A percentile compares a stretch with the other conserved stretches of the same genome.
Evolutionary conservation across 139 green algal species (phyloP).

Genomic region (Asterochloris sp.): DNA sequence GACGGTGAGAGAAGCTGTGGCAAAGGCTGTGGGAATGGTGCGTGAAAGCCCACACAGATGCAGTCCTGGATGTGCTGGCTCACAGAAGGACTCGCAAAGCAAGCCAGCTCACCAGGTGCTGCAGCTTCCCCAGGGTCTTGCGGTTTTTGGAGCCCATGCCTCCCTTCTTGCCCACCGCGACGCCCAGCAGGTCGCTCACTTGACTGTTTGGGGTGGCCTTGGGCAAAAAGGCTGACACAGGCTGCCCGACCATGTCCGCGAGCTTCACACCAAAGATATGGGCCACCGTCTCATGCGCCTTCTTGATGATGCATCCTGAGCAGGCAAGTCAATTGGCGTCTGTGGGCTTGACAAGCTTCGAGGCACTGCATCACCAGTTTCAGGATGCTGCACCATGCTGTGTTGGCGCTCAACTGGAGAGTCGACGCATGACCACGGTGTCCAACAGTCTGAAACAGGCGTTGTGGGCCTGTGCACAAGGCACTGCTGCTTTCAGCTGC

Average conservation of each 20-base stretch:
- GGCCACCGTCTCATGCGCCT: conserved; percentile 4
- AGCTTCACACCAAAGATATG: conserved; percentile 13
- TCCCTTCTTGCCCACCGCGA: conserved; percentile 6
- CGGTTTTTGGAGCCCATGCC: conserved; percentile 1
- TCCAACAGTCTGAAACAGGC: too few relatives aligned
- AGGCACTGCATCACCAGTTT: too few relatives aligned
- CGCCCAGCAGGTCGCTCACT: conserved; percentile 5
- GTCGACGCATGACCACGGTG: too few relatives aligned
- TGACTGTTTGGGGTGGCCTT: not conserved
- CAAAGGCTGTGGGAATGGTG: not conserved
- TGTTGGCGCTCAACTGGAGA: too few relatives aligned
- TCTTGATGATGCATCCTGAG: conserved; percentile 16
- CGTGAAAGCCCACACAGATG: not conserved
- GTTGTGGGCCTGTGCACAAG: too few relatives aligned
- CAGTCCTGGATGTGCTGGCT: not conserved
- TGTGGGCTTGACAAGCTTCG: too few relatives aligned
- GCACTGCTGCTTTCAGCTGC: too few relatives aligned
- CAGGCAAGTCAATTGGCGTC: too few relatives aligned
- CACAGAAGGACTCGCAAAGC: not conserved
- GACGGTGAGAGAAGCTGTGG: not conserved
- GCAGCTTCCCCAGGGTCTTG: conserved; percentile 10
- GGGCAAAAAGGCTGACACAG: not conserved
- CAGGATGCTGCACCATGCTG: too few relatives aligned
- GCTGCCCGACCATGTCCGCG: not conserved
- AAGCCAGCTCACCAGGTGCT: conserved; percentile 2